Percentiles rank a stretch among this genome's conserved stretches.
phyloP scores from a whole-genome alignment of 176 grass and related monocot genomes.

The Poa annua region DNA sequence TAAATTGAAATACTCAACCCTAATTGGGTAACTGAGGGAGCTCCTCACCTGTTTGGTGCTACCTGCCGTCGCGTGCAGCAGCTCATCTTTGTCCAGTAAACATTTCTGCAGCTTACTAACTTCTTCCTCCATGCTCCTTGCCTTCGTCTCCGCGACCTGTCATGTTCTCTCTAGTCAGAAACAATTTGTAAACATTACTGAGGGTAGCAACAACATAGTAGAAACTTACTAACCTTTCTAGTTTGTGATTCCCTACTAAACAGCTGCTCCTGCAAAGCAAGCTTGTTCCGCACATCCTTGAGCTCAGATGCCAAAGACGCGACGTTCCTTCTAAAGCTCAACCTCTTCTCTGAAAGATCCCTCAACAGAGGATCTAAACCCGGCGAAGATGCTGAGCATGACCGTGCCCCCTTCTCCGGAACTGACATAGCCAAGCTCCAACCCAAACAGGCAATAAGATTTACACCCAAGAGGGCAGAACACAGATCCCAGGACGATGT shows the following conservation, averaged over 20 bases:
- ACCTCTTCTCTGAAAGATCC: constrained; percentile 89
- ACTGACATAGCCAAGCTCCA: constrained; percentile 48
- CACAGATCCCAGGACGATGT: not conserved
- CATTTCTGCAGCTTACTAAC: constrained; percentile 71
- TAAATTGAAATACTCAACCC: not conserved
- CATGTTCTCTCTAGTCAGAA: not conserved
- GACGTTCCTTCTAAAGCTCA: constrained; percentile 86
- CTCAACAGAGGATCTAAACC: constrained; percentile 79
- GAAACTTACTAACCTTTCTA: constrained; percentile 54
- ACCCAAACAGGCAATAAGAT: not conserved
- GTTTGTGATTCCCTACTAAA: constrained; percentile 60
- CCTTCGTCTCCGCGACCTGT: constrained; percentile 70
- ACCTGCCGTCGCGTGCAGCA: constrained; percentile 42
- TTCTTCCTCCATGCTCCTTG: constrained; percentile 78
- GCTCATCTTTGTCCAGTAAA: constrained; percentile 67
- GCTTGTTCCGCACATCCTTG: constrained; percentile 64
- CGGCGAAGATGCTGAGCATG: constrained; percentile 47
- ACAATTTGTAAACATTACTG: not conserved
- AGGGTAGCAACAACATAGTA: not conserved
- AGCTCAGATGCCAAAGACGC: constrained; percentile 79
- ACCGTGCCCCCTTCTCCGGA: constrained; percentile 18
- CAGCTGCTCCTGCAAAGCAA: constrained; percentile 66
- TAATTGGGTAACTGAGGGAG: not conserved
- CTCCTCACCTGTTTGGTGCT: constrained; percentile 57
- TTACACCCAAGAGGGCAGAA: not conserved